Evolutionary conservation across 306 rosid species (phyloP), one percentile per base, ranked within the genome.

Genomic region (Quercus agrifolia): DNA sequence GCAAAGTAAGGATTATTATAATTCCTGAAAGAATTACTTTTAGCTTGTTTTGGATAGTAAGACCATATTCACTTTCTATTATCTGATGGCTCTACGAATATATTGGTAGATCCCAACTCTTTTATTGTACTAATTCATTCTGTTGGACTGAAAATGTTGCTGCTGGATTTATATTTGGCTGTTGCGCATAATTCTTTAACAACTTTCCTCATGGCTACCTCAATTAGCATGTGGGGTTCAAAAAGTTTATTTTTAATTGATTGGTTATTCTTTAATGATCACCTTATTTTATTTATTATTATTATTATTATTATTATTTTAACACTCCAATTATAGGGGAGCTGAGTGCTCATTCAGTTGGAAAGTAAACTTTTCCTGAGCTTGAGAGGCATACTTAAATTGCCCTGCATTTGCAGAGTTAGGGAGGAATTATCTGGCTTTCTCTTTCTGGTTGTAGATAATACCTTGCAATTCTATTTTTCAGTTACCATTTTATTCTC

Each of bases 1-100:
- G 99, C 94, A 33, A 92, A 94, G 99, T 94, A 84, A 87, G 94
- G 69, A 62, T 14, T 44, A 18, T 12, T 56, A 10, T 17, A 21
- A 66, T 25, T 63, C 41, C 54, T 68, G 30, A 23, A 61, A 27
- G 63, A 59, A 38, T 9, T 20, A 4, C n/a, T 58, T n/a, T 61
- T 74, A 38, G 18, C 73, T 19, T 81, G 3, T 25, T 73, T 68
- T 38, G 28, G 46, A 28, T 38, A 20, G 56, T 63, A 28, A 69
- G 30, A 5, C 79, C 44, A 11, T 18, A 51, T 33, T 30, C 49
- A 74, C 72, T 68, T 67, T 19, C 30, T 68, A 33, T 14, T 19
- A 21, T 56, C 57, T 4, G 19, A 35, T 3, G 18, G 20, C 57
- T 74, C 8, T 31, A 17, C 74, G 19, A 33, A 28, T 25, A 20